Evolutionary conservation across 345 rosid species (phyloP), one percentile per base, ranked within the genome.

Genomic region (Sisymbrium irio): DNA sequence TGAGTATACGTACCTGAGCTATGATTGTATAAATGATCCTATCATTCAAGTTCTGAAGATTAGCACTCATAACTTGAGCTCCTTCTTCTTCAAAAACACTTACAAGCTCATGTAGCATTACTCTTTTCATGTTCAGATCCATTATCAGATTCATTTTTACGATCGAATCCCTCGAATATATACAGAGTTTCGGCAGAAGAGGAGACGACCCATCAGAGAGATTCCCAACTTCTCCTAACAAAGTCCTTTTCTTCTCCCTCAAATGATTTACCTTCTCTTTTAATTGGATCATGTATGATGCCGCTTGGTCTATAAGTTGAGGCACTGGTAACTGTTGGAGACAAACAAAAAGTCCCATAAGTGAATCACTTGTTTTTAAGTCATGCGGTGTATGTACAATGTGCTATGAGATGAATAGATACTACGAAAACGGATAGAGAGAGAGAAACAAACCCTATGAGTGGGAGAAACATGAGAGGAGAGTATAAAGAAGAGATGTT

Each of bases 41-140:
- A 17, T 57, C 62, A 22, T 59, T 72, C 28, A 77, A 32, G 66
- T 30, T 77, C 8, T 64, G 61, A 65, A 70, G 54, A 65, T 41
- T 20, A 15, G 51, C 56, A 64, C 33, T 71, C 76, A 77, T 65
- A 37, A 71, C 55, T 63, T 64, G 67, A 32, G 80, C 80, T 47
- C 80, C 80, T 77, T 64, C 76, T 39, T 77, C 76, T 65, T 39
- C 67, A 28, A 77, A 72, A 77, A 63, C 39, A 27, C 54, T 71
- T 4, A 77, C 7, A 55, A 71, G 67, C 56, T 67, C 73, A 33
- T 58, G 73, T 19, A 74, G 35, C 72, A 14, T 7, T 1, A 74
- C 60, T 58, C 19, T 74, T 37, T 56, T 74, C 51, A 67, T 57
- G 45, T 60, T 59, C 10, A 6, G 9, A 50, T 39, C 67, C 33